Evolutionary conservation across 2,329 filamentous ascomycete genomes (phyloP), one percentile per base, ranked within the genome.

Genomic region (Paracorniculantispora psalliotae): DNA sequence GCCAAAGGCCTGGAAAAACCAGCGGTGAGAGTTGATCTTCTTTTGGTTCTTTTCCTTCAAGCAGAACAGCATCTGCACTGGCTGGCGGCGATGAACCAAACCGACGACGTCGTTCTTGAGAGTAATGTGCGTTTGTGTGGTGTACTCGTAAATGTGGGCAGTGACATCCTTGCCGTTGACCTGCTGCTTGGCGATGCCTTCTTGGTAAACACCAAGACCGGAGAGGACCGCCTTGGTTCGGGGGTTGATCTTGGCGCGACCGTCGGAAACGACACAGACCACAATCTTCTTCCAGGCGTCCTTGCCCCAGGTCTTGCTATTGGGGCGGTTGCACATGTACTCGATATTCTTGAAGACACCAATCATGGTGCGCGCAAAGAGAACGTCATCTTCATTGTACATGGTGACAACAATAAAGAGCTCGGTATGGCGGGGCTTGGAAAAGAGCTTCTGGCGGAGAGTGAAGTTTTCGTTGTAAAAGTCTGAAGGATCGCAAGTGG

Each of bases 281-380:
- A 99, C 94, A 67, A 99, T 97, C 80, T 99, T 99, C 79, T 99
- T 97, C 94, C 94, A 99, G 4, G 93, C 92, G 67, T 96, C 91
- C 73, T 96, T 94, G 65, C 94, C 94, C 94, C 94, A 99, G 0
- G 93, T 97, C 77, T 96, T 96, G 76, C 92, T 96, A 71, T 89
- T 91, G 48, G 88, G 91, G 52, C 93, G 85, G 61, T 90, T 91
- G 75, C 94, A 97, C 90, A 99, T 97, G 79, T 93, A 92, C 73
- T 97, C 93, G 66, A 99, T 91, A 73, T 99, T 99, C 78, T 99
- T 97, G 80, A 97, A 93, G 5, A 99, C 92, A 73, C 94, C 94
- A 52, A 88, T 90, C 91, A 99, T 91, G 4, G 94, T 97, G 44
- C 94, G 87, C 25, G 94, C 92, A 71, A 99, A 97, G 61, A 97